These are phyloP conservation scores for Rhypophila decipiens DNA, from an alignment of 495 filamentous ascomycete genomes.

Conservation along the genomic window DNA sequence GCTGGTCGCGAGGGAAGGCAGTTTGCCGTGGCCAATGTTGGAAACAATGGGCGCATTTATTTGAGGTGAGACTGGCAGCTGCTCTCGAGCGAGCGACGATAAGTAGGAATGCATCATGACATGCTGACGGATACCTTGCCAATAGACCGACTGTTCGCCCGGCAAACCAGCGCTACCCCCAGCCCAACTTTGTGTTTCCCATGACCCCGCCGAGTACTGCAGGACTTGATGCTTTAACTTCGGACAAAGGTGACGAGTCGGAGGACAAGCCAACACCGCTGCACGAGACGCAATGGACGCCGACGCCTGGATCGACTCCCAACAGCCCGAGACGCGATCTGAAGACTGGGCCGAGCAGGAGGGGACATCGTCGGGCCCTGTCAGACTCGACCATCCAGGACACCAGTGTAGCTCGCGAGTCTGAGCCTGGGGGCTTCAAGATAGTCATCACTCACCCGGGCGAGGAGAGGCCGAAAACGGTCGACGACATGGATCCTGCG, in stretches of 20 bases:
- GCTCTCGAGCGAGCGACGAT: too few relatives aligned
- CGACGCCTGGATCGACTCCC: slow-evolving; percentile 29
- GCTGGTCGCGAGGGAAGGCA: slow-evolving; percentile 62
- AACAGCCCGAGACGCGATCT: slow-evolving; percentile 16
- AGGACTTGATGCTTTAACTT: slow-evolving; percentile 39
- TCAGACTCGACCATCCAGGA: slow-evolving; percentile 44
- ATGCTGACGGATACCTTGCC: slow-evolving; percentile 8
- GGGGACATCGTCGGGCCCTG: slow-evolving; percentile 40
- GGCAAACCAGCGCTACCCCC: slow-evolving; percentile 51
- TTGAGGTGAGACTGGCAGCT: slow-evolving; percentile 61
- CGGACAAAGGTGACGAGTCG: slow-evolving; percentile 30
- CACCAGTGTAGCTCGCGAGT: slow-evolving; percentile 42
- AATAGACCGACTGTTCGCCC: slow-evolving; percentile 54
- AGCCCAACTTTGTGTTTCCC: slow-evolving; percentile 54
- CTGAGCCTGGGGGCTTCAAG: slow-evolving; percentile 64
- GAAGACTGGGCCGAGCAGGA: slow-evolving; percentile 26
- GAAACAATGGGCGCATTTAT: slow-evolving; percentile 89
- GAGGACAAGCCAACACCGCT: slow-evolving; percentile 22
- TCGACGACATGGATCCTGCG: slow-evolving; percentile 46
- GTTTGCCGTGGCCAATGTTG: slow-evolving; percentile 91
- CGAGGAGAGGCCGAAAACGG: slow-evolving; percentile 56
- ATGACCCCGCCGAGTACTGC: slow-evolving; percentile 52
- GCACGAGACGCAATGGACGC: slow-evolving; percentile 35
- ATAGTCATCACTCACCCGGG: slow-evolving; percentile 77
- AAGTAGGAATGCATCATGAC: background rate